Base-by-base conservation (phyloP, 192 early-diverging fungal genomes). In the Funneliformis mosseae region DNA sequence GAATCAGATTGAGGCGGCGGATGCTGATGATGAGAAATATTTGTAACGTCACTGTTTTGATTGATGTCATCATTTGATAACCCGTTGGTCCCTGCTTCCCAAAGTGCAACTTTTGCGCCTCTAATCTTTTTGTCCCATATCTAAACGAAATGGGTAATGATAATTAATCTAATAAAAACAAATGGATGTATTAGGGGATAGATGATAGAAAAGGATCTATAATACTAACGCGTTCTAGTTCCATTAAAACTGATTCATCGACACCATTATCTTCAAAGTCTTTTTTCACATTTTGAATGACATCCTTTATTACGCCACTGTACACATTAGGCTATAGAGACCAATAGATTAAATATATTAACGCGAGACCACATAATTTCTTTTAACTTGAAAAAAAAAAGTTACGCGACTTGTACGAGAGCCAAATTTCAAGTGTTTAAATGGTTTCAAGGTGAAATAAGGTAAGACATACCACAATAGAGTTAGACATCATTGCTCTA, bases 201-300 rank as follows among this genome's bases (percentile, higher is more conserved):
- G 3, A 33, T 33, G 33, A 18, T 55, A 18, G 16, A 16, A n/a
- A n/a, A 16, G 27, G 27, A 28, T 28, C 14, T 28, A 66, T 60
- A 21, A 38, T 28, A 79, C 83, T 55, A 81, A 92, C 92, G 81
- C 92, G 88, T 81, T 95, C 92, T 76, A 99, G 87, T 78, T 98
- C 96, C 43, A 90, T 88, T 42, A 99, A 88, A 27, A 97, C 92
- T 33, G 92, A 88, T 39, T 95, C 94, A 74, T 97, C 93, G 27
- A 98, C 89, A 42, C 97, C 97, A 85, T 94, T 90, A 76, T 95
- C 92, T 60, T 94, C 94, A 91, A 98, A 99, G 55, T 96, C 93
- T 16, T 88, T 87, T 55, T 91, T 91, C 33, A 96, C 92, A 81
- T 96, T 93, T 72, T 92, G 89, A 77, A 97, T 94, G 64, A 99